phyloP scores from a whole-genome alignment of 805 yeast genomes.

The Ogataea methanolica region DNA sequence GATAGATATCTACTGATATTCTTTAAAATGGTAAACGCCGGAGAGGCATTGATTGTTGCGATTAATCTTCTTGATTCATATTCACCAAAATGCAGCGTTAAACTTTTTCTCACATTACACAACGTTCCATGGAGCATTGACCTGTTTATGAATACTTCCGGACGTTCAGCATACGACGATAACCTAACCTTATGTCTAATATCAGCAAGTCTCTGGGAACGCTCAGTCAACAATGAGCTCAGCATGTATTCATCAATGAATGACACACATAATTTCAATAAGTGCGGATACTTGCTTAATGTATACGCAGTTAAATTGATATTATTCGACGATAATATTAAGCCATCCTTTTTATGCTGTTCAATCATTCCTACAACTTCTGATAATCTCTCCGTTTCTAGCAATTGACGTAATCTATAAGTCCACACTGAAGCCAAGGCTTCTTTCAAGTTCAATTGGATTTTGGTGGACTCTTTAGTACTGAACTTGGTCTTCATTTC shows the following conservation, averaged over 20 bases:
- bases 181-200: constrained; percentile 5
- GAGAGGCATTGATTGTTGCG: too few species aligned
- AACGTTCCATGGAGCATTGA: too few species aligned
- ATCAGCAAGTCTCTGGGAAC: constrained; percentile 1
- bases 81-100: too few species aligned
- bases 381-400: constrained; percentile 18
- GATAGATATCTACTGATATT: too few species aligned
- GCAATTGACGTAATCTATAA: constrained; percentile 26
- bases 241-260: constrained; percentile 26
- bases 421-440: constrained; percentile 27
- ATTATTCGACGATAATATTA: constrained; percentile 23
- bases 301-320: constrained; percentile 25
- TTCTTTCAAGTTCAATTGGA: constrained; percentile 23
- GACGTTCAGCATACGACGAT: neutral
- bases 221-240: constrained; percentile 15
- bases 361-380: constrained; percentile 16
- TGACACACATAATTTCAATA: constrained; percentile 18
- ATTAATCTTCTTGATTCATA: too few species aligned
- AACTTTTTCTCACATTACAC: too few species aligned
- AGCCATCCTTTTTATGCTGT: constrained; percentile 18
- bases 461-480: constrained; percentile 5
- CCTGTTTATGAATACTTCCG: neutral
- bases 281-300: constrained; percentile 15
- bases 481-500: constrained; percentile 8
- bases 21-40: too few species aligned